A percentile compares a stretch with the other conserved stretches of the same genome.
These are phyloP conservation scores for Lagenaria siceraria DNA, from an alignment of 306 rosid species.

Conservation along the genomic window DNA sequence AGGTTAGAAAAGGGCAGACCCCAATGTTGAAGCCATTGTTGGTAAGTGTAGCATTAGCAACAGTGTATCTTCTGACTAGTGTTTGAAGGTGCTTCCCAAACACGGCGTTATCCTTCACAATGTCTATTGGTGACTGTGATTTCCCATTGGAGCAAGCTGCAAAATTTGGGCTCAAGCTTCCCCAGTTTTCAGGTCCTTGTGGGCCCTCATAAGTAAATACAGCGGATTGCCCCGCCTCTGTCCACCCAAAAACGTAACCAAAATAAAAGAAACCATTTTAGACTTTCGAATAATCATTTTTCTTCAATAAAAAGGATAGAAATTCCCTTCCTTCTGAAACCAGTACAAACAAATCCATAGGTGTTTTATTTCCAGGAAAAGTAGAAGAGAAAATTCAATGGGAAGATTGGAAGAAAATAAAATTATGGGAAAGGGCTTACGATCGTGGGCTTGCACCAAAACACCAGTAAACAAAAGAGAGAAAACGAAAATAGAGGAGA, in stretches of 20 bases:
- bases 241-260: neutral
- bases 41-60: slow-evolving; percentile 44
- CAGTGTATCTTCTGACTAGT: slow-evolving; percentile 26
- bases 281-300: neutral
- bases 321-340: neutral
- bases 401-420: neutral
- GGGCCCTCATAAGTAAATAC: slow-evolving; percentile 41
- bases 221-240: neutral
- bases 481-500: neutral
- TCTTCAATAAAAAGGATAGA: neutral
- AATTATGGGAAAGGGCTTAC: neutral
- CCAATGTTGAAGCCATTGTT: slow-evolving; percentile 58
- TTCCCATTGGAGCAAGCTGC: slow-evolving; percentile 46
- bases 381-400: neutral
- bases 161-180: slow-evolving; percentile 39
- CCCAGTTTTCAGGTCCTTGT: slow-evolving; percentile 63
- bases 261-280: neutral
- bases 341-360: neutral
- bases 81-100: slow-evolving; percentile 16
- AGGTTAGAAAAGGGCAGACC: slow-evolving; percentile 29
- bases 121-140: slow-evolving; percentile 57
- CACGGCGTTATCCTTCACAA: slow-evolving; percentile 9
- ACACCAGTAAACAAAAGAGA: neutral
- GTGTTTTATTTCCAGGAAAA: neutral
- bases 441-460: neutral